Base-by-base conservation (phyloP, 2,329 filamentous ascomycete species). In the Diaporthe capsici region DNA sequence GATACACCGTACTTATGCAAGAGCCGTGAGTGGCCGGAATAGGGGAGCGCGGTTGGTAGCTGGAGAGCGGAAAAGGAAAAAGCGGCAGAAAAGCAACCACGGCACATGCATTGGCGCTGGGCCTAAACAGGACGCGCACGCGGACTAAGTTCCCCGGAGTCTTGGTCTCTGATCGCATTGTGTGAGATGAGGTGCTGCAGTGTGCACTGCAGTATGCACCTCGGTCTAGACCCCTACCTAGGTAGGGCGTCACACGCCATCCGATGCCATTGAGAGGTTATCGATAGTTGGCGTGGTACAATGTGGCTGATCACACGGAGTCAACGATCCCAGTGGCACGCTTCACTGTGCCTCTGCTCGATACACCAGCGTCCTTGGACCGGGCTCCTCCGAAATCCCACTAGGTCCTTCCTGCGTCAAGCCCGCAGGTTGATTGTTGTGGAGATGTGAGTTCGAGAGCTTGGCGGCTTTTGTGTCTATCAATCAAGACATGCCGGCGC, bases 231-330 rank as follows among this genome's bases (percentile, higher is more conserved):
- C 47, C 65, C 65, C 49, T 70, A 31, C 31, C 31, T 31, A 31
- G 31, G 31, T 31, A n/a, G 34, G 49, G 34, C 34, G 65, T 31
- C 65, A 55, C 65, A 70, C 65, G 65, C 65, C 65, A 53, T 25
- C 49, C 49, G 65, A 55, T 70, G 65, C 65, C 65, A 70, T 70
- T 70, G 65, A 70, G 49, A 70, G 65, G 65, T 70, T 70, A 70
- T 70, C 65, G 65, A 70, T 70, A 55, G 49, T 70, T 70, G 47
- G 34, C 49, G 65, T 70, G n/a, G 34, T 53, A 70, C 65, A 68
- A 31, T 25, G 65, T 70, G 49, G 65, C 65, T 70, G 65, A 55
- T 42, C 63, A 53, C 63, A 37, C 63, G 44, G 63, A 34, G 47
- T 25, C 63, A 25, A 68, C 63, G 63, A 68, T 20, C 31, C 34